Percentiles rank a stretch among this genome's conserved stretches.
Conservation (phyloP, 805 yeast genomes). For the Metschnikowia baotianmanensis region DNA sequence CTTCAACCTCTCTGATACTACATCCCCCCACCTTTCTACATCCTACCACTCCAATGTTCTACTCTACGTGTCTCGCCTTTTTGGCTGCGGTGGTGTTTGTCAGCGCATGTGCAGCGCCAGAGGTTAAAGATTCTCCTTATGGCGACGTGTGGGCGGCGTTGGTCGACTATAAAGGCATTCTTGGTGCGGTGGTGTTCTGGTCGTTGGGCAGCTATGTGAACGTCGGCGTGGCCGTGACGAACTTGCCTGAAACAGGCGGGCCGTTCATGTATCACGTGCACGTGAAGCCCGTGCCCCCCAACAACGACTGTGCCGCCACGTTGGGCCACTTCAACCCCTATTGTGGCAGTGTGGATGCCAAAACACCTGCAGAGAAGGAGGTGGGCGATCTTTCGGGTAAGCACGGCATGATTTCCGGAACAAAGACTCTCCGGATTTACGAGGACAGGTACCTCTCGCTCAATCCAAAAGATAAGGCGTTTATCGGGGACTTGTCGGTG, state of each 20-base stretch:
- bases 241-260: constrained; percentile 36
- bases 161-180: no score
- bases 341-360: constrained; percentile 28
- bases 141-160: no score
- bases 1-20: no score
- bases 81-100: no score
- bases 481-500: constrained; percentile 30
- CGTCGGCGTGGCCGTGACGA: no score
- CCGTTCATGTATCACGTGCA: constrained; percentile 43
- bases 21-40: no score
- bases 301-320: constrained; percentile 34
- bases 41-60: no score
- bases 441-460: constrained; percentile 34
- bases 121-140: no score
- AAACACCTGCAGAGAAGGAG: constrained; percentile 26
- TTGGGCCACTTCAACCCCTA: constrained; percentile 39
- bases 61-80: no score
- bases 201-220: no score
- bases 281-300: constrained; percentile 34
- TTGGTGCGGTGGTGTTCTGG: no score
- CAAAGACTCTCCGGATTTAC: constrained; percentile 23
- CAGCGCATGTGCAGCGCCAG: no score
- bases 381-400: constrained; percentile 42
- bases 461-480: constrained; percentile 26
- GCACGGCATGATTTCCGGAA: constrained; percentile 34